phyloP scores from a whole-genome alignment of 768 basidiomycete species.

The Gymnopilus dilepis region DNA sequence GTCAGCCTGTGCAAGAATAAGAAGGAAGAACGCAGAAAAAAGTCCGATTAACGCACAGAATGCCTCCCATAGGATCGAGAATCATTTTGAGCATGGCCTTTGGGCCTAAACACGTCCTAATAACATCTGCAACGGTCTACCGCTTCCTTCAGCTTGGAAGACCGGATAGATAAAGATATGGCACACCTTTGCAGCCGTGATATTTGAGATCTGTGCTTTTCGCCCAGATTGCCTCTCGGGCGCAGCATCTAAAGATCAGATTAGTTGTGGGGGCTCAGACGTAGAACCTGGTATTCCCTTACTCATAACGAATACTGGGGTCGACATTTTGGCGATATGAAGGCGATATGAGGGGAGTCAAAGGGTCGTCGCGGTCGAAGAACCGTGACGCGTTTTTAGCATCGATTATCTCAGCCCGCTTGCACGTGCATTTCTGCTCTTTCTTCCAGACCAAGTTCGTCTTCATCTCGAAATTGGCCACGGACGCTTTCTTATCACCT shows the following conservation, averaged over 20 bases:
- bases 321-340: slow-evolving; percentile 43
- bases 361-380: slow-evolving; percentile 2
- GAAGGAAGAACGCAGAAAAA: neutral
- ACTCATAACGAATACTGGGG: slow-evolving; percentile 89
- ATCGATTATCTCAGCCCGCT: slow-evolving; percentile 4
- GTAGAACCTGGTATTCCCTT: slow-evolving; percentile 27
- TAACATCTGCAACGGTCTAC: slow-evolving; percentile 97
- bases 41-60: slow-evolving; percentile 71
- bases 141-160: neutral
- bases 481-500: neutral
- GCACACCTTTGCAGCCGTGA: slow-evolving; percentile 92
- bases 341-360: neutral
- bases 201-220: slow-evolving; percentile 96
- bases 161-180: neutral
- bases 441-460: no score
- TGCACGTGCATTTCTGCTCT: neutral
- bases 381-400: slow-evolving; percentile 3
- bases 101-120: slow-evolving; percentile 94
- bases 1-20: slow-evolving; percentile 65
- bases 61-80: slow-evolving; percentile 98
- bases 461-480: neutral
- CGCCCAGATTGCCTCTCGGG: slow-evolving; percentile 93
- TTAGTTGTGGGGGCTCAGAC: neutral
- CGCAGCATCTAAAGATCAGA: slow-evolving; percentile 69
- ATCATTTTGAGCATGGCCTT: slow-evolving; percentile 99